Evolutionary conservation across 164 flowering plant genomes (phyloP), one percentile per base, ranked within the genome.

Genomic region (Berberis thunbergii): DNA sequence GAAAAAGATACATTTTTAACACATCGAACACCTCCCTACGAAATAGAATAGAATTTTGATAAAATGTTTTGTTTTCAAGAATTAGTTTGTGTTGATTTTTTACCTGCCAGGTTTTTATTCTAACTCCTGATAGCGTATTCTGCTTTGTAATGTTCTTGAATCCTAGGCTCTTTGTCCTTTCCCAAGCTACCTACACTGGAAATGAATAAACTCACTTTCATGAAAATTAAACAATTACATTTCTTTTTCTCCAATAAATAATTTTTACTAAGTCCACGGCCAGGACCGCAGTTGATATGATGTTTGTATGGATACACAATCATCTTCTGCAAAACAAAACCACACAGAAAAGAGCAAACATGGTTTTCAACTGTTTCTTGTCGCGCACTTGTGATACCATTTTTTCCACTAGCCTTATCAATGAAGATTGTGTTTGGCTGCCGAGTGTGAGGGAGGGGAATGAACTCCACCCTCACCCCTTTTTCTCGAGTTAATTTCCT

Each of bases 271-370:
- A 92, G 85, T 0, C 98, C 98, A 76, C 89, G 98, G 6, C 98
- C 98, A 43, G 97, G 98, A 50, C 97, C 96, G 70, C 98, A 90
- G 50, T 78, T 78, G 38, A 88, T 78, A 61, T 83, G 79, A 67
- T 86, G 91, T 89, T 71, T 86, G 91, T 62, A 92, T 88, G 45
- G 98, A 92, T 41, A 92, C 80, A 79, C 98, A 92, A 72, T 92
- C 98, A 83, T 92, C 98, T 50, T 96, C 98, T 91, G 81, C 45
- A 54, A 57, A 61, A 59, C 43, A 41, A 44, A 41, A 58, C 11
- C 2, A 11, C 13, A 58, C 50, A 48, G 10, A 48, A 11, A 26
- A 26, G 26, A 26, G 26, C 26, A 26, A 26, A 26, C 26, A 26
- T 26, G 26, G 26, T 26, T 26, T 26, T 26, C 26, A 26, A 26